Percentiles rank a stretch among this genome's conserved stretches.
Conservation (phyloP, 2,329 filamentous ascomycete genomes). For the Penicillium sumatraense region DNA sequence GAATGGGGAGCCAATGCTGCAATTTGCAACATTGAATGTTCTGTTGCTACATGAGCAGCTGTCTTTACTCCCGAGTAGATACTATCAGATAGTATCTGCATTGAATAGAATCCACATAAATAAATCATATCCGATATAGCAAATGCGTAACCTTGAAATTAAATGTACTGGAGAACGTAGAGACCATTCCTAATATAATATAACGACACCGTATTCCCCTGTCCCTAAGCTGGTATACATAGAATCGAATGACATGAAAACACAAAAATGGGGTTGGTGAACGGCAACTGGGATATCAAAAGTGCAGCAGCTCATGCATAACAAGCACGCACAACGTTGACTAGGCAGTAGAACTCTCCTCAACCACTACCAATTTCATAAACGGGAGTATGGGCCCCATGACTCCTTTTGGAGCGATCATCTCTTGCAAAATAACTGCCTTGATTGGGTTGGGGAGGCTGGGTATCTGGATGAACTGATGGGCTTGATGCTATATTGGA, state of each 20-base stretch:
- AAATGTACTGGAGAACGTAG: neutral
- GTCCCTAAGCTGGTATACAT: neutral
- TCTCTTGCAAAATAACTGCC: neutral
- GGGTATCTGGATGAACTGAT: neutral
- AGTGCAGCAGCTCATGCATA: neutral
- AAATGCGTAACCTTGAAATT: neutral
- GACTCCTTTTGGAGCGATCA: neutral
- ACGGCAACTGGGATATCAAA: neutral
- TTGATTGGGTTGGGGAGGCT: neutral
- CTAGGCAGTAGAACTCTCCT: neutral
- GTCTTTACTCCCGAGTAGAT: too few relatives aligned
- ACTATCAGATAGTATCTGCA: neutral
- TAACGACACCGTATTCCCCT: neutral
- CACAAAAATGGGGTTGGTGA: neutral
- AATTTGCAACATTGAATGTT: too few relatives aligned
- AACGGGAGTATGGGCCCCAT: neutral
- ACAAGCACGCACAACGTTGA: neutral
- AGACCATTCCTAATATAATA: neutral
- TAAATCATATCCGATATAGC: neutral
- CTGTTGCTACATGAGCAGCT: too few relatives aligned
- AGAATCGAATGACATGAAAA: neutral
- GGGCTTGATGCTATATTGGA: neutral
- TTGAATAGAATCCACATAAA: neutral
- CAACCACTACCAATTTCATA: neutral
- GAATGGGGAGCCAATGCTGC: too few relatives aligned